These are phyloP conservation scores for Colletotrichum coccodes DNA, from an alignment of 2,329 filamentous ascomycete species.

Conservation along the genomic window DNA sequence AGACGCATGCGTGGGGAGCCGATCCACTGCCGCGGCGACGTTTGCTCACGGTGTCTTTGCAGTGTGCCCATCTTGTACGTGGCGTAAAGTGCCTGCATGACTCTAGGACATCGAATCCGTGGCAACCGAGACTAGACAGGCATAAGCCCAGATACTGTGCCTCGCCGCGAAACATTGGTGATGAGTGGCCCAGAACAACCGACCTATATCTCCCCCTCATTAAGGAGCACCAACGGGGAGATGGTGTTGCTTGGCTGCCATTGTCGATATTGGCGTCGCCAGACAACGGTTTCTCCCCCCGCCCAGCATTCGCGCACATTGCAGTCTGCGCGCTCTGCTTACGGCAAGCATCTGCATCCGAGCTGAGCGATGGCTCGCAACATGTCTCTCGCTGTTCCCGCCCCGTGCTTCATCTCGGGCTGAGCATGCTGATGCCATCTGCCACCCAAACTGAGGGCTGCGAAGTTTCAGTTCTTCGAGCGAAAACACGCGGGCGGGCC, in stretches of 20 bases:
- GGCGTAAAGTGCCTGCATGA: conserved; percentile 34
- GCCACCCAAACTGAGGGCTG: conserved; percentile 19
- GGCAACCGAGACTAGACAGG: conserved; percentile 30
- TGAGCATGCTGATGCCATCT: not conserved
- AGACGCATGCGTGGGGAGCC: not conserved
- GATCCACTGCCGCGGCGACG: conserved; percentile 15
- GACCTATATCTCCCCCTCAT: conserved; percentile 27
- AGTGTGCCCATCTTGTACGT: conserved; percentile 15
- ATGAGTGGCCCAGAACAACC: conserved; percentile 23
- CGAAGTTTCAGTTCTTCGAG: conserved; percentile 24
- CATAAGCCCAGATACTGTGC: conserved; percentile 26
- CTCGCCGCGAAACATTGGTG: conserved; percentile 28
- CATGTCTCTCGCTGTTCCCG: not conserved
- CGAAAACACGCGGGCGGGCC: not conserved
- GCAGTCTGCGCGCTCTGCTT: not conserved
- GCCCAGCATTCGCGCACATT: not conserved
- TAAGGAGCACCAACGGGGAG: not conserved
- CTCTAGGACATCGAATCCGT: conserved; percentile 25
- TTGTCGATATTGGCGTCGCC: not conserved
- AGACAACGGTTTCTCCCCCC: not conserved
- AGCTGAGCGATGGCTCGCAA: not conserved
- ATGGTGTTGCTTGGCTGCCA: not conserved
- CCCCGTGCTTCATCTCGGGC: not conserved
- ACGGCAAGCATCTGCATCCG: conserved; percentile 5
- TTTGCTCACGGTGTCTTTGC: conserved; percentile 13